Evolutionary conservation across 768 basidiomycete species (phyloP).

Genomic region (Multifurca ochricompacta): DNA sequence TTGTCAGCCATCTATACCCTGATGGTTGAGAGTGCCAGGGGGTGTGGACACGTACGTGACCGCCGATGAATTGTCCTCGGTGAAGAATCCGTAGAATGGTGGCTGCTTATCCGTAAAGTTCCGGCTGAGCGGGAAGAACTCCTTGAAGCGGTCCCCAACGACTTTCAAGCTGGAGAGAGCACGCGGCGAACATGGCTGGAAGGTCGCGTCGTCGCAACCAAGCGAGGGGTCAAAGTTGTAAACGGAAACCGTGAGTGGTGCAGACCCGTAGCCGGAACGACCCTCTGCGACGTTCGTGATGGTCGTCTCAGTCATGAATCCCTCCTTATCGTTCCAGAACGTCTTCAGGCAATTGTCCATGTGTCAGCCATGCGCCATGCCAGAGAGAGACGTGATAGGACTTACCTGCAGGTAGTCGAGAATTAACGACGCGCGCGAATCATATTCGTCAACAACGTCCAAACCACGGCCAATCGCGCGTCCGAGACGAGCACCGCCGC

Average conservation of each 20-base stretch:
- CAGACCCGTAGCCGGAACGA: constrained; percentile 8
- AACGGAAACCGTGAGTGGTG: constrained; percentile 24
- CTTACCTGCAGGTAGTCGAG: constrained; percentile 16
- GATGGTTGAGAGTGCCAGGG: neutral
- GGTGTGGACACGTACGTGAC: constrained; percentile 21
- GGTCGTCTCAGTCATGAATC: constrained; percentile 12
- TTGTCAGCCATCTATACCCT: neutral
- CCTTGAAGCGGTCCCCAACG: constrained; percentile 27
- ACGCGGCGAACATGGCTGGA: constrained; percentile 30
- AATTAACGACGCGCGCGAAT: constrained; percentile 3
- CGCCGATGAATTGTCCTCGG: constrained; percentile 20
- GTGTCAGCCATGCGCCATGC: neutral
- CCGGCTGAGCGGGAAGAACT: constrained; percentile 27
- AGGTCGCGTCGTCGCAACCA: constrained; percentile 27
- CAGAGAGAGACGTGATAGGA: neutral
- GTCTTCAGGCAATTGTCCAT: neutral
- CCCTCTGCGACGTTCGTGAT: neutral
- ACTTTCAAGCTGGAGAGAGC: constrained; percentile 25
- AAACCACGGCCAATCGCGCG: constrained; percentile 2
- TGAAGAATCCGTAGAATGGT: constrained; percentile 10
- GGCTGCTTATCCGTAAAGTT: constrained; percentile 5
- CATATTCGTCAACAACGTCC: constrained; percentile 1
- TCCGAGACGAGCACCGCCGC: constrained; percentile 12
- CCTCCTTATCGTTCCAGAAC: constrained; percentile 13
- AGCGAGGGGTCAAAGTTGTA: constrained; percentile 26